Evolutionary conservation across 805 yeast genomes (phyloP), one percentile per base, ranked within the genome.

Genomic region (Grigorovia yakushimaensis): DNA sequence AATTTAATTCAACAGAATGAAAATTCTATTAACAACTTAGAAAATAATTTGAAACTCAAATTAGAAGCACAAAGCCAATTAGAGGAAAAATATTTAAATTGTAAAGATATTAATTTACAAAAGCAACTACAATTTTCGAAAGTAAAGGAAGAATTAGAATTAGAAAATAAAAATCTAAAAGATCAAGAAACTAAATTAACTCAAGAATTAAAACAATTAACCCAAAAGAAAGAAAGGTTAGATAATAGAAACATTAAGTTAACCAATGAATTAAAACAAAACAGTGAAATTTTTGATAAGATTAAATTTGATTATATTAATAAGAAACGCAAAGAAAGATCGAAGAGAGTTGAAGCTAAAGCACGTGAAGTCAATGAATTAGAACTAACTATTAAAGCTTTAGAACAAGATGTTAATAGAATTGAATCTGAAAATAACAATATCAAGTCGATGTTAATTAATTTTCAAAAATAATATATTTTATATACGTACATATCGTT

Each of bases 1-100:
- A 74, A 70, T 40, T 66, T 64, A 5, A 42, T 62, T 20, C 59
- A 58, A 40, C 61, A 58, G 68, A 21, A 74, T 68, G 54, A 68
- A 69, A 17, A 68, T 64, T 51, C 60, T 49, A 36, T 60, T 4
- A 17, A 40, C 18, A 45, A 50, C 13, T 44, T 61, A 17, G 66
- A 62, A 39, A 47, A 50, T 13, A 50, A 52, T 23, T 47, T 62
- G 33, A 54, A 56, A 40, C 21, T 37, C 6, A 33, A 48, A 0
- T 46, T 47, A 2, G 54, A 50, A 6, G 47, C 50, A 35, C 61
- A 61, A 49, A 18, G 50, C 3, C 41, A 48, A 9, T 55, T 66
- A 6, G 75, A 73, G 46, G 60, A 57, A 23, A 66, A 62, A 42
- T 67, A 68, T 42, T 54, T 68, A 9, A 59, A 60, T 33, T 49